Conservation (phyloP, 495 filamentous ascomycete genomes). For the Chaetomidium leptoderma region DNA sequence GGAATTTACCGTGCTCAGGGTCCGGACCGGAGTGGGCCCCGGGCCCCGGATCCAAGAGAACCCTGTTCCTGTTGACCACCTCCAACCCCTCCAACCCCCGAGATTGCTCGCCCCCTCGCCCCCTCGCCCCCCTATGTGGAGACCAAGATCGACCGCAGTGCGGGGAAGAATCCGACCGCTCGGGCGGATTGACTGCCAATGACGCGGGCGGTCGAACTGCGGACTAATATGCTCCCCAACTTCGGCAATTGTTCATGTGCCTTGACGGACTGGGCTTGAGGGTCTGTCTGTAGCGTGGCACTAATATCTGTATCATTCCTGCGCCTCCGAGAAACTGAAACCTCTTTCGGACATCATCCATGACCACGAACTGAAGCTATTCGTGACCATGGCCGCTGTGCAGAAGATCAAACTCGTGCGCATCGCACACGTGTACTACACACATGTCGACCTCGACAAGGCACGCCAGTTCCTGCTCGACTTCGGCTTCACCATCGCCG, state of each 20-base stretch:
- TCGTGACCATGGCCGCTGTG: background rate
- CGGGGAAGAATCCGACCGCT: background rate
- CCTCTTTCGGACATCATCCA: background rate
- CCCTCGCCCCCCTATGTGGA: too few relatives aligned
- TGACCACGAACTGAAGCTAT: background rate
- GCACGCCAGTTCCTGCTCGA: conserved; percentile 45
- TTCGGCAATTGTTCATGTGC: too few relatives aligned
- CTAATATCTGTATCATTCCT: too few relatives aligned
- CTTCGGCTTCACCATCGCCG: conserved; percentile 48
- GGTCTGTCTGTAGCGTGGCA: too few relatives aligned
- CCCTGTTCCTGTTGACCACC: too few relatives aligned
- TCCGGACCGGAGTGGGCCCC: background rate
- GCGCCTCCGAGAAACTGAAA: too few relatives aligned
- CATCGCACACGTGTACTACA: conserved; percentile 51
- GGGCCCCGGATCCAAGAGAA: background rate
- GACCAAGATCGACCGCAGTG: background rate
- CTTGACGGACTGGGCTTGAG: too few relatives aligned
- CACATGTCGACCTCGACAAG: conserved; percentile 42
- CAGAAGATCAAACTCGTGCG: conserved; percentile 47
- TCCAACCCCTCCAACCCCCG: too few relatives aligned
- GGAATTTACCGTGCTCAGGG: background rate
- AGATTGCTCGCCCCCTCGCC: too few relatives aligned
- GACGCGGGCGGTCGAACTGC: background rate
- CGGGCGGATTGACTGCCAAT: background rate
- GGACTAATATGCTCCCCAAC: background rate